Conservation (phyloP, 2,329 filamentous ascomycete genomes). For the Claviceps sp. region DNA sequence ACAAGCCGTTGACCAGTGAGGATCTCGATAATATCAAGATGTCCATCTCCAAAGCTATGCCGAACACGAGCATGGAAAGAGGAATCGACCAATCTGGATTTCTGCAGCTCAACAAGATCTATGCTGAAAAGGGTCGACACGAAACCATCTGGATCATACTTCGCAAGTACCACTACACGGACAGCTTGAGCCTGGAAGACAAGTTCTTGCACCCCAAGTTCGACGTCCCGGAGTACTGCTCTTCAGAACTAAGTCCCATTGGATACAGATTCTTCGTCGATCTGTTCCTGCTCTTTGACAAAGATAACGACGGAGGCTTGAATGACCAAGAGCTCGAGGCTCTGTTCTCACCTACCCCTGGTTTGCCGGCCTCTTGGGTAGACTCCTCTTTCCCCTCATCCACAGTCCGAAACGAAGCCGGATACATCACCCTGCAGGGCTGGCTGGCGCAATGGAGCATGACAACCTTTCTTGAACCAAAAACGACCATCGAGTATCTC, state of each 20-base stretch:
- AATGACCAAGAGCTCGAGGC: conserved; percentile 75
- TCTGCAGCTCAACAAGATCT: conserved; percentile 83
- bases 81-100: conserved; percentile 80
- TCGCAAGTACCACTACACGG: conserved; percentile 88
- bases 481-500: conserved; percentile 88
- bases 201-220: conserved; percentile 86
- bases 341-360: conserved; percentile 85
- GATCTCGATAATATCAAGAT: conserved; percentile 87
- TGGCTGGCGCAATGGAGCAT: conserved; percentile 99
- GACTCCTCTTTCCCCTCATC: conserved; percentile 85
- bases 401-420: conserved; percentile 88
- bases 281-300: conserved; percentile 86
- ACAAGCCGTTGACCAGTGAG: conserved; percentile 66
- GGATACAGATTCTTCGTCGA: conserved; percentile 98
- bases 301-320: conserved; percentile 91
- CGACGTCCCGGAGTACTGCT: conserved; percentile 83
- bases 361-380: conserved; percentile 72
- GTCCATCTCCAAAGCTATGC: conserved; percentile 59
- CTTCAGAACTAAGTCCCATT: conserved; percentile 82
- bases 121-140: conserved; percentile 92
- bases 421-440: conserved; percentile 88
- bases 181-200: conserved; percentile 84
- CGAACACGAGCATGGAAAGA: conserved; percentile 46
- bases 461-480: conserved; percentile 94
- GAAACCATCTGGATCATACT: conserved; percentile 98